Evolutionary conservation across 1,284 basidiomycete species (phyloP).

Genomic region (Coniferiporia sulphurascens): DNA sequence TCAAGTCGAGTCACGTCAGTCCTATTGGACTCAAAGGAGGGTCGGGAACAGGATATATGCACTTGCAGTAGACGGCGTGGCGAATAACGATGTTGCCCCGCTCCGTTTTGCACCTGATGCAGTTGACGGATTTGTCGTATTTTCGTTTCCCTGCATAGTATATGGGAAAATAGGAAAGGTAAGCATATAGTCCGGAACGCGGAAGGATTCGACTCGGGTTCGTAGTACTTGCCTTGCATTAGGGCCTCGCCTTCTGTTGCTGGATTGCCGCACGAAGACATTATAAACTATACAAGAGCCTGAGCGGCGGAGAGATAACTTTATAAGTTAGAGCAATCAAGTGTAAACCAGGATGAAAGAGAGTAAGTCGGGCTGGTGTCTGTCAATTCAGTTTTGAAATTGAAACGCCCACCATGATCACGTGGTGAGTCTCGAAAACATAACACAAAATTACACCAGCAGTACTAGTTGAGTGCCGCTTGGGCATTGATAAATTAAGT

Average conservation of each 20-base stretch:
- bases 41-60: slow-evolving; percentile 6
- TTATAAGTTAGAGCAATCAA: neutral
- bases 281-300: neutral
- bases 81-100: slow-evolving; percentile 66
- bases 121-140: slow-evolving; percentile 59
- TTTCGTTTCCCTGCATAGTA: slow-evolving; percentile 46
- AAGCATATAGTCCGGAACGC: neutral
- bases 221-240: slow-evolving; percentile 20
- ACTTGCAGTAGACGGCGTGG: slow-evolving; percentile 83
- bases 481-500: too few relatives aligned
- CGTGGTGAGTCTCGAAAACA: neutral
- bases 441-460: too few relatives aligned
- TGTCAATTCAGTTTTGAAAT: neutral
- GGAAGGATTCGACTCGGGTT: too few relatives aligned
- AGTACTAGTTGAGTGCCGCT: too few relatives aligned
- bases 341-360: neutral
- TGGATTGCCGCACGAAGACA: slow-evolving; percentile 23
- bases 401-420: neutral
- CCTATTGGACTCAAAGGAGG: slow-evolving; percentile 3
- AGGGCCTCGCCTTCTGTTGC: slow-evolving; percentile 11
- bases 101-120: slow-evolving; percentile 65
- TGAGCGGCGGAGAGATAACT: neutral
- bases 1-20: slow-evolving; percentile 4
- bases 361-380: too few relatives aligned
- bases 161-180: neutral